These are phyloP conservation scores for Geranium incanum DNA, from an alignment of 441 rosid genomes.

Conservation along the genomic window DNA sequence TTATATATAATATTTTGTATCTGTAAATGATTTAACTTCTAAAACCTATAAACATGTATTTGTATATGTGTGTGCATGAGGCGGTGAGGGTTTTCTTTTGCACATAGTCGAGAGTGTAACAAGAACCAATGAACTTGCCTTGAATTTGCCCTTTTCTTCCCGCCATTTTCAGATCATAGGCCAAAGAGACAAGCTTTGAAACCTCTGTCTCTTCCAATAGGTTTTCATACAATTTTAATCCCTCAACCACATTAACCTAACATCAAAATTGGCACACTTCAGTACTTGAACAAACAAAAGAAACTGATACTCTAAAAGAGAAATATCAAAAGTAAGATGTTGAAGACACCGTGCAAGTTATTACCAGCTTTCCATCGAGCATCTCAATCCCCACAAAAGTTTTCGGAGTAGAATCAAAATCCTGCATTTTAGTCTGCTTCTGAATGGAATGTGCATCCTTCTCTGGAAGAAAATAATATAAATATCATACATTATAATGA, in stretches of 20 bases:
- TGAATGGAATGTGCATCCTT: constrained; percentile 1
- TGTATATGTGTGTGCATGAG: neutral
- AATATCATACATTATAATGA: neutral
- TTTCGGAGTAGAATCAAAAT: constrained; percentile 2
- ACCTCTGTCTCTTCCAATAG: constrained; percentile 50
- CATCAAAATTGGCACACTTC: constrained; percentile 15
- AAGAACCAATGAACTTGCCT: constrained; percentile 45
- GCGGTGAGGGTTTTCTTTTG: neutral
- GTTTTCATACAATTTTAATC: constrained; percentile 61
- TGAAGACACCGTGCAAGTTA: neutral
- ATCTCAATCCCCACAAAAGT: neutral
- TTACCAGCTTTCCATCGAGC: neutral
- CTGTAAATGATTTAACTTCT: neutral
- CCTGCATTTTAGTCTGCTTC: neutral
- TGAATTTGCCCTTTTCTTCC: constrained; percentile 74
- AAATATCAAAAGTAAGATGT: neutral
- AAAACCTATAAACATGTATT: neutral
- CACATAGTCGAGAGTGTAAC: neutral
- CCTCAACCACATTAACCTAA: constrained; percentile 89
- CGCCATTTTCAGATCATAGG: constrained; percentile 53
- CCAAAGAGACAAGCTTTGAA: constrained; percentile 55
- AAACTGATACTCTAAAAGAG: neutral
- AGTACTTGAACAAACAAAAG: constrained; percentile 21
- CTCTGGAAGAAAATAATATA: neutral
- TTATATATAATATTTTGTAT: neutral